A percentile compares a stretch with the other conserved stretches of the same genome.
These are phyloP conservation scores for Exsudoporus frostii DNA, from an alignment of 768 basidiomycete genomes.

Conservation along the genomic window DNA sequence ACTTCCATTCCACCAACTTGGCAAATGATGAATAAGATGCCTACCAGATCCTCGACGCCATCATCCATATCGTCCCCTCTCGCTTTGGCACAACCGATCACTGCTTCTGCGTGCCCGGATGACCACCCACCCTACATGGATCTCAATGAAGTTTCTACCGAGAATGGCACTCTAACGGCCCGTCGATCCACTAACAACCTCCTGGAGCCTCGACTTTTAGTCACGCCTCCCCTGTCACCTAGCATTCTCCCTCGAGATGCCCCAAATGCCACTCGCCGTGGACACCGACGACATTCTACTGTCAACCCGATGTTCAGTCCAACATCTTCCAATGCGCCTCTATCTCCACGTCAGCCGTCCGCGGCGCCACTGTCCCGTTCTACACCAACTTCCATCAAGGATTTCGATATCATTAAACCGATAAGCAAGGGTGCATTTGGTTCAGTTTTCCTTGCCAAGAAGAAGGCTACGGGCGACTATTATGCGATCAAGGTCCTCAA, in stretches of 20 bases:
- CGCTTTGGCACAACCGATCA: slow-evolving; percentile 80
- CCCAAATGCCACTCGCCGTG: slow-evolving; percentile 43
- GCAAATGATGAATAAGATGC: slow-evolving; percentile 43
- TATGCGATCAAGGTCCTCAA: slow-evolving; percentile 99
- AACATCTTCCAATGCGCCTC: slow-evolving; percentile 46
- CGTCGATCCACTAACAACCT: slow-evolving; percentile 67
- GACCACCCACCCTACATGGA: slow-evolving; percentile 63
- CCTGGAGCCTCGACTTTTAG: slow-evolving; percentile 58
- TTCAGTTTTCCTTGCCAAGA: slow-evolving; percentile 96
- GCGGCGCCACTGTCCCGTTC: slow-evolving; percentile 74
- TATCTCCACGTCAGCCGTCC: slow-evolving; percentile 86
- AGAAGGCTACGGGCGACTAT: slow-evolving; percentile 97
- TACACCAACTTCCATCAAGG: slow-evolving; percentile 90
- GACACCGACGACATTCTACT: slow-evolving; percentile 71
- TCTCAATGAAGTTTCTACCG: slow-evolving; percentile 49
- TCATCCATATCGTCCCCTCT: slow-evolving; percentile 87
- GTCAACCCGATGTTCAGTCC: slow-evolving; percentile 62
- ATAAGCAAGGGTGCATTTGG: slow-evolving; percentile 99
- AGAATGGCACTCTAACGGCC: slow-evolving; percentile 49
- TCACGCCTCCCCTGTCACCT: slow-evolving; percentile 74
- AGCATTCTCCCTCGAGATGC: slow-evolving; percentile 54
- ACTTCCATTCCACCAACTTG: slow-evolving; percentile 47
- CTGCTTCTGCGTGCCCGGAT: slow-evolving; percentile 61
- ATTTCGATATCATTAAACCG: slow-evolving; percentile 99
- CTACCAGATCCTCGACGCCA: slow-evolving; percentile 83